Percentiles rank a stretch among this genome's conserved stretches.
These are phyloP conservation scores for Schizosaccharomyces octosporus DNA, from an alignment of 805 yeast species.

Conservation along the genomic window DNA sequence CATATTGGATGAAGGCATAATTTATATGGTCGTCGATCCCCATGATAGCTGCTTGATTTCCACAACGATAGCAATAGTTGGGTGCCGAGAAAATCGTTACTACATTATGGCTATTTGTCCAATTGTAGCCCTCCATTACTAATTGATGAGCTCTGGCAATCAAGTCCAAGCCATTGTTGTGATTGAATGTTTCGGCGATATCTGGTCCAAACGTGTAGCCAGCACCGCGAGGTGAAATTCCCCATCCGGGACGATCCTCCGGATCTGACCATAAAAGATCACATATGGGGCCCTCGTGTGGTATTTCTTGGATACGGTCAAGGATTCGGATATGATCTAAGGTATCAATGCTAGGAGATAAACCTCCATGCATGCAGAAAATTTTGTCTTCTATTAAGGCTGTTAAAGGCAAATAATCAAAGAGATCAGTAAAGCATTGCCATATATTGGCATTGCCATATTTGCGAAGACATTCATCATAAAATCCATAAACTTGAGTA, in stretches of 20 bases:
- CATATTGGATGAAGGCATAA: slow-evolving; percentile 43
- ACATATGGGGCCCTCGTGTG: slow-evolving; percentile 96
- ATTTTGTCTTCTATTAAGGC: slow-evolving; percentile 64
- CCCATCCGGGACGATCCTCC: slow-evolving; percentile 34
- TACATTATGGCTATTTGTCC: slow-evolving; percentile 62
- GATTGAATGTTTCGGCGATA: slow-evolving; percentile 56
- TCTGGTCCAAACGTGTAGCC: slow-evolving; percentile 73
- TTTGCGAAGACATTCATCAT: slow-evolving; percentile 78
- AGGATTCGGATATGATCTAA: slow-evolving; percentile 59
- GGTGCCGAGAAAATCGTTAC: slow-evolving; percentile 98
- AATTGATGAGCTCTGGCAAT: slow-evolving; percentile 92
- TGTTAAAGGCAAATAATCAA: slow-evolving; percentile 75
- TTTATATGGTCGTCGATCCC: slow-evolving; percentile 39
- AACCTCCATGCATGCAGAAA: slow-evolving; percentile 88
- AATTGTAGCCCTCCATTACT: slow-evolving; percentile 92
- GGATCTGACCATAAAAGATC: slow-evolving; percentile 74
- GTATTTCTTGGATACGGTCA: slow-evolving; percentile 88
- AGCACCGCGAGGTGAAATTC: slow-evolving; percentile 83
- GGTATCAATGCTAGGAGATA: slow-evolving; percentile 55
- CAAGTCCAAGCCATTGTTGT: slow-evolving; percentile 44
- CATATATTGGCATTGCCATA: slow-evolving; percentile 88
- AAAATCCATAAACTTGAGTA: slow-evolving; percentile 86
- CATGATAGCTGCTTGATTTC: slow-evolving; percentile 79
- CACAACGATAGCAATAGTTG: slow-evolving; percentile 88
- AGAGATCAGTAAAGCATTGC: slow-evolving; percentile 86